Base-by-base conservation (phyloP, 1,284 basidiomycete species). In the Heliocybe sulcata region DNA sequence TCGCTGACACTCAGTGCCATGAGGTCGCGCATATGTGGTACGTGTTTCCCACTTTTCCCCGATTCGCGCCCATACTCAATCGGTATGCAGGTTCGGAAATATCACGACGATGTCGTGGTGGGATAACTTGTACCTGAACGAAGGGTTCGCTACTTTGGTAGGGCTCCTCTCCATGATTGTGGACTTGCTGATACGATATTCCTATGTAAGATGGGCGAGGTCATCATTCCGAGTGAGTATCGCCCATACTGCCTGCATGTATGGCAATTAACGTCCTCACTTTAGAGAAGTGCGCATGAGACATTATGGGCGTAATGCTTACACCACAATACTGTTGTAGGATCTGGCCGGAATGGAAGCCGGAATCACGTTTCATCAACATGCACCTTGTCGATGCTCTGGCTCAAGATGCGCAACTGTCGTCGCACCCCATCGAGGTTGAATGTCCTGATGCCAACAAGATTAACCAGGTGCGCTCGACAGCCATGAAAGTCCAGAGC, bases 51-150 rank as follows among this genome's bases (percentile, higher is more conserved):
- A 20, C 11, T 12, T 33, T 14, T 25, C 31, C 10, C 12, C 9
- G 12, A 20, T 10, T 9, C n/a, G 9, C 8, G 42, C n/a, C 31
- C 33, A 38, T 19, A 51, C 29, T 51, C 26, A 49, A 33, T n/a
- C 29, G 52, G 23, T 35, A 31, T 11, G 63, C 65, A 72, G 88
- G 89, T 94, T 94, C 65, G 92, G 92, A 50, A 87, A 95, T 69
- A 91, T 94, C 63, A 88, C 90, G 16, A 96, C 92, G 1, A 94
- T 94, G 89, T 82, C 83, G 63, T 97, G 92, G 92, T 96, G 94
- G 93, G 88, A 92, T 62, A 89, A 91, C 69, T 76, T 94, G 47
- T 94, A 88, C 67, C 75, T 94, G 64, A 93, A 93, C 59, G 87
- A 90, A 83, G 92, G 93, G 20, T 98, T 98, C 67, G 95, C 95